phyloP scores from a whole-genome alignment of 108 stramenopile species.

The Conticribra weissflogii region DNA sequence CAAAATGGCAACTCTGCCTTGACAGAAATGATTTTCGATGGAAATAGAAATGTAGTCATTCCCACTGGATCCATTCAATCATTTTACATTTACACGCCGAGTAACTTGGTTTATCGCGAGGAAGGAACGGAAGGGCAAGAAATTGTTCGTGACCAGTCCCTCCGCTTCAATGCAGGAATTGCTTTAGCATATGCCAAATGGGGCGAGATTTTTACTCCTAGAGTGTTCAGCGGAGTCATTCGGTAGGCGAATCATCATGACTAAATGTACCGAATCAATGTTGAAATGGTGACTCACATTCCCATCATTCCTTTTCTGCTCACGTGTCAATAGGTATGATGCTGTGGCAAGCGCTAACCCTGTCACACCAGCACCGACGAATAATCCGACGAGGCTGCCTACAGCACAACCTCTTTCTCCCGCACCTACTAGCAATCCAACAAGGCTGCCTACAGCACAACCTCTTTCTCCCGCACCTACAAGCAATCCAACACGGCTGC shows the following conservation, averaged over 20 bases:
- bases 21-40: not conserved
- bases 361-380: not conserved
- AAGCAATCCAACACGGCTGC: not conserved
- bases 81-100: conserved; percentile 16
- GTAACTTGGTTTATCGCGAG: conserved; percentile 11
- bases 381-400: not conserved
- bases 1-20: conserved; percentile 2
- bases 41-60: not conserved
- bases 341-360: not conserved
- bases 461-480: not conserved
- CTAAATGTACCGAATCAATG: too few species aligned
- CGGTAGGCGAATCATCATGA: not conserved
- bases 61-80: conserved; percentile 8
- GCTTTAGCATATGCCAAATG: conserved; percentile 17
- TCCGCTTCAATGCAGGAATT: conserved; percentile 16
- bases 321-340: not conserved
- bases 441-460: not conserved
- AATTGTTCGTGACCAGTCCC: conserved; percentile 6
- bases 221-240: conserved; percentile 11
- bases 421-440: not conserved
- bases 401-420: not conserved
- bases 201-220: conserved; percentile 7
- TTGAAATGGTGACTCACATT: too few species aligned
- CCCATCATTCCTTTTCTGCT: too few species aligned
- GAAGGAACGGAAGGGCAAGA: conserved; percentile 7